Percentiles rank a stretch among this genome's conserved stretches.
Evolutionary conservation across 139 green algal species (phyloP).

Genomic region (Monoraphidium neglectum): DNA sequence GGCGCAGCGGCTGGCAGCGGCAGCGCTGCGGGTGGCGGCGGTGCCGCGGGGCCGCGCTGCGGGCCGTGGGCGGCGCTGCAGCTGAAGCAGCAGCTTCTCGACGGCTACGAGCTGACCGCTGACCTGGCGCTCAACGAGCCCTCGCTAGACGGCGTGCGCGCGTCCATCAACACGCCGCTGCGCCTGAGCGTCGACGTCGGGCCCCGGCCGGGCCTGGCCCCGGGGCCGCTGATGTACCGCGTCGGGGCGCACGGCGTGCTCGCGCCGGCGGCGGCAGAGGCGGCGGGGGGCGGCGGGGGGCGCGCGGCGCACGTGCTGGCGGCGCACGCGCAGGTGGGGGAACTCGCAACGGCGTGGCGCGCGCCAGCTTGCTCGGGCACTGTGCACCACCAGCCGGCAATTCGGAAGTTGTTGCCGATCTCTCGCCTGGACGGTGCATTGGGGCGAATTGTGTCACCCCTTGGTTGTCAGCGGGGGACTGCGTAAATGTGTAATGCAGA

Average conservation of each 20-base stretch:
- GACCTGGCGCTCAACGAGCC: conserved; percentile 29
- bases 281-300: neutral
- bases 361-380: no score
- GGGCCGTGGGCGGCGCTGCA: neutral
- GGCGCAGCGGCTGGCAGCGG: conserved; percentile 1
- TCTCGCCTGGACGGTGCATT: no score
- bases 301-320: neutral
- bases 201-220: neutral
- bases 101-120: conserved; percentile 23
- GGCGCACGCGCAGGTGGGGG: neutral
- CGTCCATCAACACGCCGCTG: conserved; percentile 19
- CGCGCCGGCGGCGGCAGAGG: conserved; percentile 5
- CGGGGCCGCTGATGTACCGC: conserved; percentile 18
- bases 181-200: conserved; percentile 19
- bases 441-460: no score
- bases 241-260: conserved; percentile 24
- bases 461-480: no score
- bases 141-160: conserved; percentile 8
- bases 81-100: conserved; percentile 23
- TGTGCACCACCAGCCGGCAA: no score
- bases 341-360: no score
- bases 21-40: neutral
- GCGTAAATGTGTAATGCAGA: no score
- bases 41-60: neutral
- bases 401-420: no score